Base-by-base conservation (phyloP, 2,329 filamentous ascomycete genomes). In the Exserohilum turcica region DNA sequence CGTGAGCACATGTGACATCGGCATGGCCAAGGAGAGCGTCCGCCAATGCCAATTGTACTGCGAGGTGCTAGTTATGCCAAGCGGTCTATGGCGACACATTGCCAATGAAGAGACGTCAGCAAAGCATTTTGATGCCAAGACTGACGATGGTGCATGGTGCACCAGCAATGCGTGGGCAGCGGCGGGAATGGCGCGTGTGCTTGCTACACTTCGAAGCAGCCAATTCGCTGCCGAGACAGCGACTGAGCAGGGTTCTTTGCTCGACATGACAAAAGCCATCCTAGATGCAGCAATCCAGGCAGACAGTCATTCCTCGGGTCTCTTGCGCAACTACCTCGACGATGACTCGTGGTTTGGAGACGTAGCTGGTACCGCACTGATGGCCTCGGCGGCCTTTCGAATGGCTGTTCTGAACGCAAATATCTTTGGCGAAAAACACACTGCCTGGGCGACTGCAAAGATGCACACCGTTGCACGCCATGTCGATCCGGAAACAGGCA, bases 91-190 rank as follows among this genome's bases (percentile, higher is more conserved):
- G 79, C 71, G 72, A 52, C 80, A 82, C 53, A 80, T 82, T 49
- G 65, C 76, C 21, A 77, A 74, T 15, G 66, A 65, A 2, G 56
- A 50, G 5, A 43, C 38, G 2, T 18, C 67, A 1, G 56, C 47
- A 2, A 46, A 40, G 2, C 24, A 21, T 3, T 1, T 7, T 2
- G 35, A 44, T 5, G 12, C 31, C 8, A 47, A 50, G 15, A 19
- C 52, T 3, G 78, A 80, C 61, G 55, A 63, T 3, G 74, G 70
- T 7, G 66, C 76, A 2, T 82, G 78, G 80, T 78, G 74, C 58
- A 81, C 77, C 9, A 77, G 78, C 1, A 82, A 81, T 60, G 80
- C 67, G 3, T 81, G 78, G 79, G 78, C 76, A 5, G 76, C 76
- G 0, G 76, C 76, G 29, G 80, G 80, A 0, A 79, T 80, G 72